Base-by-base conservation (phyloP, 768 basidiomycete species). In the Lentinula aciculospora region DNA sequence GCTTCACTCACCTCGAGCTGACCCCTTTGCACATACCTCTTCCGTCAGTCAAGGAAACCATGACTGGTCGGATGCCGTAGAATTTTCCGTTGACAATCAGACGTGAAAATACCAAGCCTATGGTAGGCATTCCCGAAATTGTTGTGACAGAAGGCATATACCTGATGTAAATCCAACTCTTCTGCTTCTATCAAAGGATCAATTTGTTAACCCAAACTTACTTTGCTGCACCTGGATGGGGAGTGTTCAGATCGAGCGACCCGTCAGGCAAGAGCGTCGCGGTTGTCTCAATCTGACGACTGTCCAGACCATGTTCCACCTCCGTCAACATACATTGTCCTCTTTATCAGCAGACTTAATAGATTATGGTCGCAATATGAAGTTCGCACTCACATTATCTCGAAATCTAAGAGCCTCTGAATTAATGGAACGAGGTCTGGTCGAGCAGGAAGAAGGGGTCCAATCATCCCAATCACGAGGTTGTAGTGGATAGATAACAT, bases 241-340 rank as follows among this genome's bases (percentile, higher is more conserved):
- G 72, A 0, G 73, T 72, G 63, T 75, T 62, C 23, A 75, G 61
- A 23, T 64, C 58, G 56, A 73, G 75, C 19, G 56, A 59, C 0
- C 69, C 73, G 25, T 67, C 62, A 1, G 67, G 66, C 0, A 71
- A 61, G 23, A 67, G 61, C 2, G 69, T 73, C 6, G 74, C 74
- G 2, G 69, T 73, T 1, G 75, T 76, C 59, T 75, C 74, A 15
- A 75, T 53, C 60, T 74, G 69, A 9, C 63, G 53, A 13, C 68
- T 69, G 47, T 76, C 74, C 8, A 76, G 61, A 19, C 75, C 75
- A 45, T 76, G 76, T 2, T 68, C 74, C 8, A 73, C 59, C 58
- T 77, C 76, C 7, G 75, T 76, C 31, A 72, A 56, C 39, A 60
- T 61, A 40, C 61, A 71, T 31, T 66, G 67, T 4, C 66, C 70